A percentile compares a stretch with the other conserved stretches of the same genome.
Evolutionary conservation across 176 grass and related monocot genomes (phyloP).

Genomic region (Oryza australiensis): DNA sequence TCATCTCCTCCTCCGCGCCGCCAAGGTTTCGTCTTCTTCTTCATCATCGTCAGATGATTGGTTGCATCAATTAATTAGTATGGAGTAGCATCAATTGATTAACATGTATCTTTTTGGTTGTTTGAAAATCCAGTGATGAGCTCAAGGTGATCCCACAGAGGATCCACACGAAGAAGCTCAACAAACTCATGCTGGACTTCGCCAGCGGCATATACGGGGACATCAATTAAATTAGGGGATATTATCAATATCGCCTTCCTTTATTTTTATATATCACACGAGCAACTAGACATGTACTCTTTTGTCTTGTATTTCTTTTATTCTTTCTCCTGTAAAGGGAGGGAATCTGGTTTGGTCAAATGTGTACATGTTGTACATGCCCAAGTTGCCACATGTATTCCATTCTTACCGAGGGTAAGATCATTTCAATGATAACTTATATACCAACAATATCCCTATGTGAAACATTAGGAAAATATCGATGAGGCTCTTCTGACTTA

Average conservation of each 20-base stretch:
- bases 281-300: constrained; percentile 38
- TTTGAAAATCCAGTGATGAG: constrained; percentile 52
- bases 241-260: background rate
- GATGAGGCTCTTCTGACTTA: no score
- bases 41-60: background rate
- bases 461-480: constrained; percentile 21
- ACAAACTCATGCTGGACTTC: constrained; percentile 82
- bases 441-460: constrained; percentile 16
- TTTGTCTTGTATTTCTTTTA: constrained; percentile 27
- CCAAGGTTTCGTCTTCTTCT: constrained; percentile 32
- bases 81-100: no score
- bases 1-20: constrained; percentile 48
- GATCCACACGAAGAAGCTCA: constrained; percentile 86
- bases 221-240: constrained; percentile 40
- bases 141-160: constrained; percentile 64
- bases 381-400: constrained; percentile 53
- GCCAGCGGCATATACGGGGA: constrained; percentile 56
- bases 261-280: constrained; percentile 10
- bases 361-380: constrained; percentile 66
- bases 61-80: background rate
- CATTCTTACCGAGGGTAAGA: constrained; percentile 33
- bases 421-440: constrained; percentile 32
- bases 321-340: constrained; percentile 29
- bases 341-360: constrained; percentile 35
- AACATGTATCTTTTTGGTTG: background rate